Evolutionary conservation across 257 asterid species (phyloP).

Genomic region (Fraxinus cuspidata): DNA sequence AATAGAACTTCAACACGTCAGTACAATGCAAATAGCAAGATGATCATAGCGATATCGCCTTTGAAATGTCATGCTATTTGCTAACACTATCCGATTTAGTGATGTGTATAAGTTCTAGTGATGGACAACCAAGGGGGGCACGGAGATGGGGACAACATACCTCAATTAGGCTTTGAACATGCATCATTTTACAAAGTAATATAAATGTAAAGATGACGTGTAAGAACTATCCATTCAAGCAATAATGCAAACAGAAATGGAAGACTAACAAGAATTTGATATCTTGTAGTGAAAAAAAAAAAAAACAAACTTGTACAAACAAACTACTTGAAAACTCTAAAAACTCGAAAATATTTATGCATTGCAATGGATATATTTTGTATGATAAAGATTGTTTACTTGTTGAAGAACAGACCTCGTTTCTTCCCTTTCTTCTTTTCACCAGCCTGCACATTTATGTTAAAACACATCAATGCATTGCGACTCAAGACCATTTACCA

Average conservation of each 20-base stretch:
- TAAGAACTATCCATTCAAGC: neutral
- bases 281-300: neutral
- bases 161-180: no score
- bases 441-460: conserved; percentile 60
- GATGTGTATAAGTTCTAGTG: no score
- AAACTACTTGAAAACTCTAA: neutral
- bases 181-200: neutral
- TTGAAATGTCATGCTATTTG: no score
- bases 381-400: conserved; percentile 29
- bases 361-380: neutral
- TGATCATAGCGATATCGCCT: no score
- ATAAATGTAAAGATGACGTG: no score
- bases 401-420: conserved; percentile 72
- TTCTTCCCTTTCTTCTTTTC: conserved; percentile 79
- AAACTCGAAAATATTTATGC: neutral
- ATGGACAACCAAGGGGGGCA: no score
- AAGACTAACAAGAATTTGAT: neutral
- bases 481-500: neutral
- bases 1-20: no score
- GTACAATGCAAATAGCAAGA: no score
- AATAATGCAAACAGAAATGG: neutral
- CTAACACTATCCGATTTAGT: no score
- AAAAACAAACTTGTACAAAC: neutral
- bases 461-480: neutral
- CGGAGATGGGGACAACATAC: no score